These are phyloP conservation scores for Acmispon strigosus DNA, from an alignment of 306 rosid genomes.

Conservation along the genomic window DNA sequence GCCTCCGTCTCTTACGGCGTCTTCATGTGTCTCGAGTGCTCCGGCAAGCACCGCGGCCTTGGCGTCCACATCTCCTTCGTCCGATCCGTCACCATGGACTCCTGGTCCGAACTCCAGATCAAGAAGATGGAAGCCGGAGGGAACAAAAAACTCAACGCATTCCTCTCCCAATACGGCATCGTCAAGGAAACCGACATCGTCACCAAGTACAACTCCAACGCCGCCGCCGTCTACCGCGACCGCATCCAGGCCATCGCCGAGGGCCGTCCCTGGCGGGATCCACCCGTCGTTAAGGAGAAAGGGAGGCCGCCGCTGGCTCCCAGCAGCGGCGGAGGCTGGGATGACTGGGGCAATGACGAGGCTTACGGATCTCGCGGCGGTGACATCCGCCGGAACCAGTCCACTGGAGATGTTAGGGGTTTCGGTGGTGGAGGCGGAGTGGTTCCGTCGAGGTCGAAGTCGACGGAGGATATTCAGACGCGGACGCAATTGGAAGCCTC, in stretches of 20 bases:
- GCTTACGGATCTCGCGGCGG: constrained; percentile 42
- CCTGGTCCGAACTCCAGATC: constrained; percentile 98
- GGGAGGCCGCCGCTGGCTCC: constrained; percentile 62
- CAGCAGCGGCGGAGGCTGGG: constrained; percentile 49
- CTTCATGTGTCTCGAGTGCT: constrained; percentile 96
- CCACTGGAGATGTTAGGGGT: constrained; percentile 68
- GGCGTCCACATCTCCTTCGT: constrained; percentile 99
- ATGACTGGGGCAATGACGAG: constrained; percentile 77
- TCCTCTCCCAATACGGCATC: constrained; percentile 68
- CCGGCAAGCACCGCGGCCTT: constrained; percentile 98
- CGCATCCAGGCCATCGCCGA: constrained; percentile 91
- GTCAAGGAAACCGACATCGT: constrained; percentile 80
- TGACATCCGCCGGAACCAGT: constrained; percentile 73
- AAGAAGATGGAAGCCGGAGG: constrained; percentile 98
- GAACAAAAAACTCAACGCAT: constrained; percentile 70
- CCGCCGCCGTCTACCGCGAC: constrained; percentile 75
- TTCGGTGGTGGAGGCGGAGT: constrained; percentile 18
- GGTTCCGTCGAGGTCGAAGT: constrained; percentile 56
- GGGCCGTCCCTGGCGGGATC: constrained; percentile 90
- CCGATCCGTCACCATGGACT: constrained; percentile 97
- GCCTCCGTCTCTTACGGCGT: constrained; percentile 96
- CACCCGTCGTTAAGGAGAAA: constrained; percentile 70
- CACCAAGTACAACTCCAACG: constrained; percentile 78
- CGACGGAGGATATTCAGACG: constrained; percentile 73
- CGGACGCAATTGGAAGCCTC: constrained; percentile 76